phyloP scores from a whole-genome alignment of 2,329 filamentous ascomycete species.

The Hymenoscyphus salicellus region DNA sequence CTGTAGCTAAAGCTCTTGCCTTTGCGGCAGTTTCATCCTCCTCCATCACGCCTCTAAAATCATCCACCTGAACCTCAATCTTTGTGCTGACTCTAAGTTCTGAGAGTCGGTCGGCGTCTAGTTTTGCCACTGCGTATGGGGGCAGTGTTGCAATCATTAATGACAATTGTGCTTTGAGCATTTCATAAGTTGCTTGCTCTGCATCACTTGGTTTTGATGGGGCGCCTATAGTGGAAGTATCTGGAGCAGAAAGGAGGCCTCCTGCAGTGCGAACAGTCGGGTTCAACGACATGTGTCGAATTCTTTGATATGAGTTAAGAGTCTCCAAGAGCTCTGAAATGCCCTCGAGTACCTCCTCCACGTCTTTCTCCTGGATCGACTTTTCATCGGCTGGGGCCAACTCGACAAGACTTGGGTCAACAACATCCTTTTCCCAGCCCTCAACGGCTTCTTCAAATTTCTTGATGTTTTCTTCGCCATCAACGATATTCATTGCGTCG shows the following conservation, averaged over 20 bases:
- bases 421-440: slow-evolving; percentile 54
- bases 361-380: slow-evolving; percentile 55
- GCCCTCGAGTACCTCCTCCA: slow-evolving; percentile 67
- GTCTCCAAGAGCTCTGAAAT: slow-evolving; percentile 76
- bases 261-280: slow-evolving; percentile 59
- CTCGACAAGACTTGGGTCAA: slow-evolving; percentile 53
- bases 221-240: slow-evolving; percentile 52
- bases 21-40: slow-evolving; percentile 44
- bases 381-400: slow-evolving; percentile 48
- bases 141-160: slow-evolving; percentile 51
- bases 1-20: slow-evolving; percentile 30
- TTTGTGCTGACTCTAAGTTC: slow-evolving; percentile 53
- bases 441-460: slow-evolving; percentile 51
- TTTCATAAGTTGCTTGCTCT: slow-evolving; percentile 51
- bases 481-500: slow-evolving; percentile 7
- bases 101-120: slow-evolving; percentile 53
- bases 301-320: slow-evolving; percentile 73
- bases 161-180: slow-evolving; percentile 50
- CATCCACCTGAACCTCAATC: slow-evolving; percentile 46
- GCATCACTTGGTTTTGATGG: slow-evolving; percentile 61
- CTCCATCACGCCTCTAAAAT: slow-evolving; percentile 52
- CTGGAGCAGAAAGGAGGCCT: slow-evolving; percentile 60
- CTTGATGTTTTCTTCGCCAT: slow-evolving; percentile 37
- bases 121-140: slow-evolving; percentile 55
- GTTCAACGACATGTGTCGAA: slow-evolving; percentile 67